Conservation (phyloP, 768 basidiomycete species). For the Punctularia strigosozonata region DNA sequence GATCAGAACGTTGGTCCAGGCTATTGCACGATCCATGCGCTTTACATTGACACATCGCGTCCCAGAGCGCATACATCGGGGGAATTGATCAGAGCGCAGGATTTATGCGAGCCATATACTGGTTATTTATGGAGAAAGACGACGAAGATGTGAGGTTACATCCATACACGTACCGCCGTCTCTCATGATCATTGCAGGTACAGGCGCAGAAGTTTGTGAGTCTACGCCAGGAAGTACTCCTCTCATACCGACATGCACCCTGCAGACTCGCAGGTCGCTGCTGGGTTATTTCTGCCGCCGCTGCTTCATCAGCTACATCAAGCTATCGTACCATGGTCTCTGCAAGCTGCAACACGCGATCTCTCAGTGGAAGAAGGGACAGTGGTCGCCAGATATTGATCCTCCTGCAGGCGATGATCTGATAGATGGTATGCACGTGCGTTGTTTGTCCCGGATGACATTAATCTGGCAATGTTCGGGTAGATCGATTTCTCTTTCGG, state of each 20-base stretch:
- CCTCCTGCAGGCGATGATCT: conserved; percentile 40
- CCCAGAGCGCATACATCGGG: no score
- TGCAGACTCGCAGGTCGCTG: conserved; percentile 59
- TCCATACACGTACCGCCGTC: no score
- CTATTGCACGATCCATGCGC: no score
- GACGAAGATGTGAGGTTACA: conserved; percentile 36
- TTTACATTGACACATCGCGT: no score
- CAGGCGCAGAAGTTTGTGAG: no score
- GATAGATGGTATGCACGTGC: conserved; percentile 28
- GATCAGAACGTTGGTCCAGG: not conserved
- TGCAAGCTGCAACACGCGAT: conserved; percentile 57
- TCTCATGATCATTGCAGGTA: no score
- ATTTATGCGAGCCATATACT: no score
- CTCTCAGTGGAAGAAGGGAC: conserved; percentile 45
- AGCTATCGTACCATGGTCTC: conserved; percentile 67
- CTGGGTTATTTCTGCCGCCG: conserved; percentile 77
- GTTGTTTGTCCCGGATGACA: no score
- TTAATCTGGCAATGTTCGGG: conserved; percentile 11
- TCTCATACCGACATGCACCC: no score
- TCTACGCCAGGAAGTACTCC: no score
- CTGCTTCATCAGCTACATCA: conserved; percentile 62
- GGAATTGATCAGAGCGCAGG: no score
- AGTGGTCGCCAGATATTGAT: conserved; percentile 35
- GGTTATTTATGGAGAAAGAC: conserved; percentile 44
- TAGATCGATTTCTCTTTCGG: conserved; percentile 45